Evolutionary conservation across 345 rosid genomes (phyloP), one percentile per base, ranked within the genome.

Genomic region (Eutrema yunnanense): DNA sequence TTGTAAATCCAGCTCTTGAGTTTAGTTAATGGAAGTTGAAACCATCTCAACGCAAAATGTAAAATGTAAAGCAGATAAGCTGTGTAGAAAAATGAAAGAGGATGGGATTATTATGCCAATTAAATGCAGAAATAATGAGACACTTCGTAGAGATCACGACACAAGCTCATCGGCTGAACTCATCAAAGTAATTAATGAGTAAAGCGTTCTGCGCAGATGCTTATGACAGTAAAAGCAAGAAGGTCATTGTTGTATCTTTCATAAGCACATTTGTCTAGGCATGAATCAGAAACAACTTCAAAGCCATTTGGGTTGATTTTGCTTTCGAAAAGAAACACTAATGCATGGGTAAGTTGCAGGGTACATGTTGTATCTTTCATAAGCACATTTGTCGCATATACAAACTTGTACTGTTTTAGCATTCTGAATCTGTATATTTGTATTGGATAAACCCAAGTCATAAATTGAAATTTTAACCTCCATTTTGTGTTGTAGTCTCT

Each of bases 61-160:
- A 9, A 40, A 40, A 12, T 40, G 12, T 9, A 40, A 40, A 74
- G 78, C 78, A 9, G 55, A 74, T 40, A 60, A 59, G 48, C 62
- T 74, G 22, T 75, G 42, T 52, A 75, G 50, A 30, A 51, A 55
- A 59, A 75, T 75, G 79, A 69, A 52, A 68, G 56, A 52, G 52
- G 73, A 67, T 60, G 79, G 74, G 59, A 58, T 60, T 26, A 58
- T 60, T 26, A 57, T 58, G 62, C 56, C 78, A 26, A 56, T 13
- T 37, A 62, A 6, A 49, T 16, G 59, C 50, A 37, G 48, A 9
- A 5, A 62, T 40, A n/a, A 7, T 26, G 71, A 54, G 16, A 36
- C 57, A 54, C 40, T 43, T 63, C 14, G 76, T 19, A 19, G 22
- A 73, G 57, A 73, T 43, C 22, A 54, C 11, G 14, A 46, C 71